Evolutionary conservation across 345 rosid species (phyloP).

Genomic region (Syzygium oleosum): DNA sequence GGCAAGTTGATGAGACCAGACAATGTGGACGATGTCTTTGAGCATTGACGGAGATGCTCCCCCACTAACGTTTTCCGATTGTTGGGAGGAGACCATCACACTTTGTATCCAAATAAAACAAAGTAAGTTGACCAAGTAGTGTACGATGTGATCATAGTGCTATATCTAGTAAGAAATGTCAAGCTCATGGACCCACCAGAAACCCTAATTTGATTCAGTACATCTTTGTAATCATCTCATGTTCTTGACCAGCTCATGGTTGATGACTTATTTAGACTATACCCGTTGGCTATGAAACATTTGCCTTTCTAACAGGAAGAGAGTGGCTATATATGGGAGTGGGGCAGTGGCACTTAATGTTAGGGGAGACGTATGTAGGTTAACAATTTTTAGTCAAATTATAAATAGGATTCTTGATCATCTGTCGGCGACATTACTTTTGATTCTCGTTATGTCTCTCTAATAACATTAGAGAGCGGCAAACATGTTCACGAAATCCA

Average conservation of each 20-base stretch:
- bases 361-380: not conserved
- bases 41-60: not conserved
- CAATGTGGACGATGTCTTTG: not conserved
- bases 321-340: not conserved
- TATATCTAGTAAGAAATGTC: not conserved
- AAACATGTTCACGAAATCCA: not conserved
- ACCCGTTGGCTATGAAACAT: not conserved
- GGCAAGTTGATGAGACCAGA: not conserved
- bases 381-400: not conserved
- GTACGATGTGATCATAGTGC: not conserved
- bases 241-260: not conserved
- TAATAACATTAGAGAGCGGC: not conserved
- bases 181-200: not conserved
- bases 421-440: not conserved
- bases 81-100: not conserved
- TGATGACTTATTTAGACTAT: not conserved
- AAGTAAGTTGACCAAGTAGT: not conserved
- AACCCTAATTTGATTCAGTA: not conserved
- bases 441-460: not conserved
- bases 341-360: not conserved
- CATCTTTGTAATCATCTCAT: not conserved
- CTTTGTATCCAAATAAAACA: not conserved
- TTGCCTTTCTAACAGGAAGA: not conserved
- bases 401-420: not conserved
- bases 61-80: not conserved